phyloP scores from a whole-genome alignment of 805 yeast genomes.

The Blastobotrys parvus region DNA sequence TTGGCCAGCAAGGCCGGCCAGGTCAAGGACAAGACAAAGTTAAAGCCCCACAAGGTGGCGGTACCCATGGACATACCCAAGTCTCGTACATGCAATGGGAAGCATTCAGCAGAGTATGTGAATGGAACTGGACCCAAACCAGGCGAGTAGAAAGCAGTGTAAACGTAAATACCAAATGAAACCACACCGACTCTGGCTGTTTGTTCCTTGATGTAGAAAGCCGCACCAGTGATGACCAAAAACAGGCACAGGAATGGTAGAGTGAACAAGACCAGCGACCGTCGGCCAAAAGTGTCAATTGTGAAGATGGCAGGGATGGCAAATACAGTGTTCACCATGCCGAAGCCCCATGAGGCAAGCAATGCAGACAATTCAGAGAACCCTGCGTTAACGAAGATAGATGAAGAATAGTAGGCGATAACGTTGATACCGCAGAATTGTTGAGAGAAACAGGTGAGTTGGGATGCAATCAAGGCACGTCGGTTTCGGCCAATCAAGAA shows the following conservation, averaged over 20 bases:
- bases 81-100: conserved; percentile 72
- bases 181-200: conserved; percentile 54
- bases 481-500: conserved; percentile 71
- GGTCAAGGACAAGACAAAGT: conserved; percentile 58
- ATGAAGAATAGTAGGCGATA: conserved; percentile 76
- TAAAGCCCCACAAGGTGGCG: conserved; percentile 45
- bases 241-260: conserved; percentile 53
- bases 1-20: conserved; percentile 67
- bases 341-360: conserved; percentile 81
- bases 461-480: conserved; percentile 72
- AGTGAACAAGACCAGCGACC: conserved; percentile 48
- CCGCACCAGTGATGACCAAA: conserved; percentile 45
- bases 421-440: conserved; percentile 88
- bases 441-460: conserved; percentile 79
- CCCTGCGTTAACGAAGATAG: conserved; percentile 63
- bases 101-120: conserved; percentile 79
- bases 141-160: conserved; percentile 64
- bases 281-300: conserved; percentile 70
- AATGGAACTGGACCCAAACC: conserved; percentile 91
- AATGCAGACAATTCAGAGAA: conserved; percentile 54
- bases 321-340: conserved; percentile 69
- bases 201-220: conserved; percentile 56
- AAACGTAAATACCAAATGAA: conserved; percentile 65
- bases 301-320: conserved; percentile 78
- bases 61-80: conserved; percentile 76